Evolutionary conservation across 2,329 filamentous ascomycete species (phyloP).

Genomic region (Ophioceras dolichostomum): DNA sequence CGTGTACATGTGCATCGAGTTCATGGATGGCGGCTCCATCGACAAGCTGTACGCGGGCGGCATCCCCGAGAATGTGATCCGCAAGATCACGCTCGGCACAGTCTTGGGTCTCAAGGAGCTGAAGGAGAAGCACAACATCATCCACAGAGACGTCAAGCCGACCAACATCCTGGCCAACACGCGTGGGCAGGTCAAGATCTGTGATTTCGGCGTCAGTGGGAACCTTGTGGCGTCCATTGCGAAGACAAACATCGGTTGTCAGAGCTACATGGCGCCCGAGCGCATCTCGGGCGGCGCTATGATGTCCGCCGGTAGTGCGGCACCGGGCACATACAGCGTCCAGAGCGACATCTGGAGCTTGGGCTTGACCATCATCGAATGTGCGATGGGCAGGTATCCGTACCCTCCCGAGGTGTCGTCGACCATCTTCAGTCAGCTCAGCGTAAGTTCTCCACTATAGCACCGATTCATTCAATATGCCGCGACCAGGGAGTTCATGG

Average conservation of each 20-base stretch:
- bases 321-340: conserved; percentile 85
- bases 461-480: conserved; percentile 4
- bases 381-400: conserved; percentile 85
- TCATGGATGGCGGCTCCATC: conserved; percentile 96
- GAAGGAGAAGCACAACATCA: conserved; percentile 98
- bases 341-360: conserved; percentile 98
- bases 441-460: conserved; percentile 53
- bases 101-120: conserved; percentile 83
- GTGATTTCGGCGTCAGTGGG: conserved; percentile 94
- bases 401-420: conserved; percentile 96
- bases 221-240: conserved; percentile 96
- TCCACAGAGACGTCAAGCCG: conserved; percentile 95
- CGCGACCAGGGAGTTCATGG: neutral
- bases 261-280: conserved; percentile 98
- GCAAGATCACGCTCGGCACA: conserved; percentile 83
- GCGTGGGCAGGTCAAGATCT: conserved; percentile 88
- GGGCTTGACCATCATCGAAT: conserved; percentile 90
- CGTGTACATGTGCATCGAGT: conserved; percentile 98
- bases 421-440: conserved; percentile 95
- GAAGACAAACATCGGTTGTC: conserved; percentile 97
- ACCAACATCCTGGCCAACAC: conserved; percentile 96
- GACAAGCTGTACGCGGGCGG: conserved; percentile 91
- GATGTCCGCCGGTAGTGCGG: conserved; percentile 54
- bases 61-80: conserved; percentile 75
- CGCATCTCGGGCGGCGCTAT: conserved; percentile 81